Conservation (phyloP, 352 stramenopile genomes). For the Globisporangium perplexum region DNA sequence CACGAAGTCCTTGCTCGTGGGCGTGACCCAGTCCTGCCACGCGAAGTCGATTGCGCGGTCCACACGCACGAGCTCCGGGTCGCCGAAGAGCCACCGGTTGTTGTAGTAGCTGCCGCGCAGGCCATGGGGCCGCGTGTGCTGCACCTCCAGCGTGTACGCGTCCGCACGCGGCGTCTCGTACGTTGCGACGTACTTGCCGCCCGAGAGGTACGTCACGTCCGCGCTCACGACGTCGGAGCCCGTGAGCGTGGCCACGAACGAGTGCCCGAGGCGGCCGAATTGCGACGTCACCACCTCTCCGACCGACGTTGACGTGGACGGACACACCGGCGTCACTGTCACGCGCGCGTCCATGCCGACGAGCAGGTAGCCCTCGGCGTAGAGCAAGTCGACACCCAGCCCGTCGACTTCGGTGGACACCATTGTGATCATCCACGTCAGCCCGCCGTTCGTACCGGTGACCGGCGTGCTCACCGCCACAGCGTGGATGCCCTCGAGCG, state of each 20-base stretch:
- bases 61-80: slow-evolving; percentile 76
- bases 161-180: slow-evolving; percentile 87
- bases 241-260: slow-evolving; percentile 59
- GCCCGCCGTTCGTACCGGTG: slow-evolving; percentile 37
- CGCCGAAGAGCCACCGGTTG: slow-evolving; percentile 93
- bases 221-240: slow-evolving; percentile 47
- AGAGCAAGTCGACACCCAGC: slow-evolving; percentile 46
- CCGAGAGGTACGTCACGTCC: slow-evolving; percentile 48
- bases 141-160: slow-evolving; percentile 84
- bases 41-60: slow-evolving; percentile 90
- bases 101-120: slow-evolving; percentile 93
- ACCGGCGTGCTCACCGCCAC: slow-evolving; percentile 42
- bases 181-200: slow-evolving; percentile 82
- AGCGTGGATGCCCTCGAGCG: slow-evolving; percentile 67
- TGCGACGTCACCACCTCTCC: slow-evolving; percentile 27
- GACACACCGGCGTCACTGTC: slow-evolving; percentile 35
- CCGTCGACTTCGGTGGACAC: slow-evolving; percentile 51
- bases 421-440: slow-evolving; percentile 86
- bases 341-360: slow-evolving; percentile 35
- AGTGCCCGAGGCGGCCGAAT: slow-evolving; percentile 50
- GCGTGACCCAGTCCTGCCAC: slow-evolving; percentile 89
- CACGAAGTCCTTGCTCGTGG: slow-evolving; percentile 91
- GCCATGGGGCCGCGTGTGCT: slow-evolving; percentile 66
- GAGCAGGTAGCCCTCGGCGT: slow-evolving; percentile 81
- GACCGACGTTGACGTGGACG: slow-evolving; percentile 31